Evolutionary conservation across 2,329 filamentous ascomycete genomes (phyloP), one percentile per base, ranked within the genome.

Genomic region (Neobulgaria alba): DNA sequence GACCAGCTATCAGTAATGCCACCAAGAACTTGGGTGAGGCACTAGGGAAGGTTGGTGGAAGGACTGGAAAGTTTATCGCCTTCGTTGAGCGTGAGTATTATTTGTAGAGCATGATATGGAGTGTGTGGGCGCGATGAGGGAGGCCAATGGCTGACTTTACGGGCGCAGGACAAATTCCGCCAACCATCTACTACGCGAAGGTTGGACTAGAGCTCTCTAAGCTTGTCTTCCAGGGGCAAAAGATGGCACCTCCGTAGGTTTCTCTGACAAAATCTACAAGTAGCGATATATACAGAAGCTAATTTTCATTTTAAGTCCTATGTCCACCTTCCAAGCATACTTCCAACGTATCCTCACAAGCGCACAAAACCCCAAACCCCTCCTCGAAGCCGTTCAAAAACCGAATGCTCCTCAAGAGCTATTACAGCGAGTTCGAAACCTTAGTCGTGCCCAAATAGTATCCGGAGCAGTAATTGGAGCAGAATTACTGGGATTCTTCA

Each of bases 401-500:
- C 39, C 67, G 66, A 40, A 57, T 59, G 64, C 67, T 54, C 75
- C 51, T 67, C 74, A 58, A 53, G 67, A 73, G 8, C 58, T 80
- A 43, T 62, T 82, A 50, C 65, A 68, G 55, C 68, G 69, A 53
- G 63, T 85, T 59, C 79, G 85, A 61, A 84, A 79, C 68, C 57
- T 92, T 57, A 82, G 77, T 64, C 71, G 67, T 52, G 72, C 78
- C 54, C 82, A 94, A 65, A 63, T 90, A 55, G 74, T 75, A 41
- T 67, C 82, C 39, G 82, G 75, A 46, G 85, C 84, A 55, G 84
- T 98, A 45, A 70, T 95, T 48, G 67, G 73, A 35, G 89, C 89
- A 42, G 90, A 98, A 70, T 75, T 87, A 37, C 68, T 98, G 53
- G 92, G 92, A 47, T 98, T 98, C 77, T 98, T 96, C 76, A 93